Evolutionary conservation across 1,284 basidiomycete species (phyloP), one percentile per base, ranked within the genome.

Genomic region (Schizopora paradoxa): DNA sequence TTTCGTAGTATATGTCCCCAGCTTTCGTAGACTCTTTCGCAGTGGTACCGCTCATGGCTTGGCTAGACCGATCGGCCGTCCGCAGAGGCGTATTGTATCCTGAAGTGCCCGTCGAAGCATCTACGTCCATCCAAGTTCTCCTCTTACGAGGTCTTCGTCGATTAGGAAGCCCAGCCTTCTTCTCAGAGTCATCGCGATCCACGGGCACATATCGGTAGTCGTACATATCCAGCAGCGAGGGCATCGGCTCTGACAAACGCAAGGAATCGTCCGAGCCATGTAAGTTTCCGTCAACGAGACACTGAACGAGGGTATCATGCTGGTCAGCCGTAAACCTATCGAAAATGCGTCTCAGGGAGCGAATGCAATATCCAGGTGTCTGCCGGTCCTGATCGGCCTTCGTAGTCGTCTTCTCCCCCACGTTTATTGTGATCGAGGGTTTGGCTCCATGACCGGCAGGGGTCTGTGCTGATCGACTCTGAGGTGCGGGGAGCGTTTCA

Each of bases 231-330:
- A 35, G 41, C 10, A 54, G 13, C 4, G 47, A 52, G 2, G 48
- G 50, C 7, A 41, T 45, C 11, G 53, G 53, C 14, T 51, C 35
- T 22, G 41, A 41, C n/a, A 54, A 14, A n/a, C 48, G 47, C 23
- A 54, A 25, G 25, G 49, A 26, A 10, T 47, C 41, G 31, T 53
- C 52, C 16, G 18, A 28, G 4, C 48, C 51, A 33, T 43, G 48
- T 28, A 54, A 38, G 19, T 45, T 27, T 18, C 53, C 53, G 19
- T 41, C 39, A 14, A 39, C 31, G 6, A 54, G 45, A 18, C 39
- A 36, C 18, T 48, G 41, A 18, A 48, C 38, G 22, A 54, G 25
- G 21, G 50, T 50, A 23, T 46, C 33, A 26, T 54, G 51, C 36
- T 54, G 53, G 7, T 42, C 35, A 3, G 39, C 23, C 14, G 51